A percentile compares a stretch with the other conserved stretches of the same genome.
Evolutionary conservation across 2,329 filamentous ascomycete species (phyloP).

Genomic region (Juglanconis sp.): DNA sequence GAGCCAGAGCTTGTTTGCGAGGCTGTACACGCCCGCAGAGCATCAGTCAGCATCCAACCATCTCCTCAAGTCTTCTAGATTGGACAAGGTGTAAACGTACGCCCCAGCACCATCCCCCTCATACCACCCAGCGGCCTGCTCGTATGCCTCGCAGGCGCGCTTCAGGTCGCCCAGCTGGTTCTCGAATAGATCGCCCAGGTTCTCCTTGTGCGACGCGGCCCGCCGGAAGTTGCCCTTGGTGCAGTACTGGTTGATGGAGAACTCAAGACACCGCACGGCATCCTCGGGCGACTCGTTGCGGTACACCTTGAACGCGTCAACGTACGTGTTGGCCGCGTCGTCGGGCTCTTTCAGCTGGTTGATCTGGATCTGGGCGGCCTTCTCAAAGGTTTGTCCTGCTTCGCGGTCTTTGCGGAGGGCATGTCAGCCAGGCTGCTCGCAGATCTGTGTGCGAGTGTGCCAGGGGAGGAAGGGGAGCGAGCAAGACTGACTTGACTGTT

Average conservation of each 20-base stretch:
- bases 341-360: constrained; percentile 84
- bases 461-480: background rate
- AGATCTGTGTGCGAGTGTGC: background rate
- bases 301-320: constrained; percentile 95
- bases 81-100: constrained; percentile 44
- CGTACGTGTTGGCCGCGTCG: constrained; percentile 83
- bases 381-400: constrained; percentile 82
- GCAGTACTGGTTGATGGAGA: constrained; percentile 83
- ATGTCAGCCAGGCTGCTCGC: background rate
- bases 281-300: constrained; percentile 79
- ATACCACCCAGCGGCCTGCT: constrained; percentile 84
- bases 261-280: constrained; percentile 74
- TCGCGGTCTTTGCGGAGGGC: constrained; percentile 61
- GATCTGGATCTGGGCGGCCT: constrained; percentile 76
- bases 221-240: constrained; percentile 85
- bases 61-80: no score
- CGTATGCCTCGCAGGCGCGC: constrained; percentile 77
- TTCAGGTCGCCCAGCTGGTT: constrained; percentile 74
- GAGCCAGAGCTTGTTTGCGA: constrained; percentile 90
- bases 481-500: constrained; percentile 68
- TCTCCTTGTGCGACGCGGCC: constrained; percentile 87
- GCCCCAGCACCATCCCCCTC: constrained; percentile 81
- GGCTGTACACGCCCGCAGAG: constrained; percentile 39
- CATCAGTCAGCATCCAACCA: background rate
- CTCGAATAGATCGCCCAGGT: constrained; percentile 82